phyloP scores from a whole-genome alignment of 345 rosid species.

The Citrus maxima region DNA sequence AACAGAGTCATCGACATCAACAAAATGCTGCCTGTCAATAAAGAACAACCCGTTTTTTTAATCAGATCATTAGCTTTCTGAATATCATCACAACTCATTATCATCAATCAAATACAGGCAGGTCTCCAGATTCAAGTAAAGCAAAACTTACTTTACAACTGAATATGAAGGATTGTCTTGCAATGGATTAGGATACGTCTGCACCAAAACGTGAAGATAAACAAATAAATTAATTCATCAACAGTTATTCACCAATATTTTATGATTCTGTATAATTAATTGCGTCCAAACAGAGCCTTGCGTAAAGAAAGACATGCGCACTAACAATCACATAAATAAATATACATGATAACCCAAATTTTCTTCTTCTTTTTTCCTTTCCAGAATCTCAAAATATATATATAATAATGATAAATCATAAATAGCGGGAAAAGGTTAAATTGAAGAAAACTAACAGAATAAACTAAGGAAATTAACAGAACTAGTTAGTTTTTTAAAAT shows the following conservation, averaged over 20 bases:
- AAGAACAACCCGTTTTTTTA: neutral
- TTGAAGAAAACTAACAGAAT: neutral
- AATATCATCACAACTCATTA: neutral
- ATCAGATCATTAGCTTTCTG: neutral
- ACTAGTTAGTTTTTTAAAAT: no score
- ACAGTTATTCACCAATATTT: neutral
- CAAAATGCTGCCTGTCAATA: slow-evolving; percentile 77
- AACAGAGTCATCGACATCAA: slow-evolving; percentile 68
- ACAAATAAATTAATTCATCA: neutral
- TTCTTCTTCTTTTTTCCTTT: neutral
- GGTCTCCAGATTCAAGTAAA: neutral
- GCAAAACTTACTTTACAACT: slow-evolving; percentile 66
- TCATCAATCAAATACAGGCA: neutral
- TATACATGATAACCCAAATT: neutral
- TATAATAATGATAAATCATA: no score
- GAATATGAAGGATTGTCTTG: slow-evolving; percentile 90
- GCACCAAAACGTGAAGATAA: neutral
- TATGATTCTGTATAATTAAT: no score
- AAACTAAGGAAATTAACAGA: neutral
- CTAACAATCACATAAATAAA: neutral
- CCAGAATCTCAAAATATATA: no score
- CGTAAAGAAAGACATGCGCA: neutral
- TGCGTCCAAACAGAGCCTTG: neutral
- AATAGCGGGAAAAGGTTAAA: neutral
- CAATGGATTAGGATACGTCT: slow-evolving; percentile 53